Conservation (phyloP, 257 asterid species). For the Capsicum rhomboideum region DNA sequence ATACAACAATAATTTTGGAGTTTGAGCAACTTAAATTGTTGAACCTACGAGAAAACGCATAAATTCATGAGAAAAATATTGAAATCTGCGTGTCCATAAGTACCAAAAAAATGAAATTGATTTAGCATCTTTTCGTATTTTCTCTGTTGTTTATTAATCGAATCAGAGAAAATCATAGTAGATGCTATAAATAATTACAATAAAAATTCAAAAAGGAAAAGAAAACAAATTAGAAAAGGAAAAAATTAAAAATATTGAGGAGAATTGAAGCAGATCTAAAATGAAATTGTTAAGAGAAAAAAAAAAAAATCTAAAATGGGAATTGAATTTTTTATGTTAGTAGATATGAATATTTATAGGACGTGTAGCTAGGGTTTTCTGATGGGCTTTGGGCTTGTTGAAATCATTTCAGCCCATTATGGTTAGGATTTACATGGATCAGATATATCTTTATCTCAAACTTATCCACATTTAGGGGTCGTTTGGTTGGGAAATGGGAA, state of each 20-base stretch:
- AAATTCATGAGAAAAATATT: constrained; percentile 21
- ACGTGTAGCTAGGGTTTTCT: not conserved
- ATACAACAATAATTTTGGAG: too few relatives aligned
- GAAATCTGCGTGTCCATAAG: constrained; percentile 68
- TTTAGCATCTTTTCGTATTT: constrained; percentile 42
- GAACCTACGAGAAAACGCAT: constrained; percentile 73
- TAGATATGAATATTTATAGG: not conserved
- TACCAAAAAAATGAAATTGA: not conserved
- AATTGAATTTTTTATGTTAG: accelerated
- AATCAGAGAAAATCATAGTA: constrained; percentile 31
- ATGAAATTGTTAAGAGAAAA: not conserved
- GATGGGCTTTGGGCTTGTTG: not conserved
- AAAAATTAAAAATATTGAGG: not conserved
- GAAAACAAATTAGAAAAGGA: too few relatives aligned
- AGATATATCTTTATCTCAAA: not conserved
- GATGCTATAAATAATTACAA: constrained; percentile 17
- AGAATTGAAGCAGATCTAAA: not conserved
- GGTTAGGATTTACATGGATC: not conserved
- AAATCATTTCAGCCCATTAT: not conserved
- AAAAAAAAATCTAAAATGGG: not conserved
- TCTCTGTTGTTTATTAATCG: constrained; percentile 9
- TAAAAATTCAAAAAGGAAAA: not conserved
- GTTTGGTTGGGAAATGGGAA: too few relatives aligned
- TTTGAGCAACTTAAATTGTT: too few relatives aligned
- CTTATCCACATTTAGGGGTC: not conserved